Conservation (phyloP, 163 green algal genomes). For the Prototheca stagnorum region DNA sequence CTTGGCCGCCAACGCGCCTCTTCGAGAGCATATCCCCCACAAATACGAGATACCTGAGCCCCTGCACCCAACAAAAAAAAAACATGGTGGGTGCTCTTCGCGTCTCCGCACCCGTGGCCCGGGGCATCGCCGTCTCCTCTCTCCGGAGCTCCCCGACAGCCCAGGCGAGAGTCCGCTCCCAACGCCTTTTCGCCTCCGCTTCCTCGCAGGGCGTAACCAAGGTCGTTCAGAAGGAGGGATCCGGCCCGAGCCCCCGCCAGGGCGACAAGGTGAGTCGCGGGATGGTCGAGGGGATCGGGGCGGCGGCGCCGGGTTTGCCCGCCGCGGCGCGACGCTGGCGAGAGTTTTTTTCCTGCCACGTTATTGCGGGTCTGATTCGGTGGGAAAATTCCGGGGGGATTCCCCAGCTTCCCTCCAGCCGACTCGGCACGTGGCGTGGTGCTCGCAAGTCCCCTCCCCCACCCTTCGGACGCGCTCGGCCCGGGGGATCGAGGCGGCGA, state of each 20-base stretch:
- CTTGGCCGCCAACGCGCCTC: too few species aligned
- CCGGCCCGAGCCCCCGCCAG: slow-evolving; percentile 2
- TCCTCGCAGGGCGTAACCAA: slow-evolving; percentile 8
- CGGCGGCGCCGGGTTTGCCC: neutral
- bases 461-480: neutral
- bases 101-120: too few species aligned
- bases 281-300: neutral
- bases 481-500: neutral
- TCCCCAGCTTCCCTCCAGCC: neutral
- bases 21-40: too few species aligned
- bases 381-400: neutral
- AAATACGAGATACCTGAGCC: too few species aligned
- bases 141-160: too few species aligned
- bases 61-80: neutral
- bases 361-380: neutral
- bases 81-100: slow-evolving; percentile 4
- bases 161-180: neutral
- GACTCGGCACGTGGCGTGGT: neutral
- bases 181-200: neutral
- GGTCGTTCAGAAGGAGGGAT: slow-evolving; percentile 5
- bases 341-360: neutral
- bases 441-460: neutral
- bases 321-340: neutral
- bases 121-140: too few species aligned
- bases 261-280: neutral